Evolutionary conservation across 2,329 filamentous ascomycete genomes (phyloP), one percentile per base, ranked within the genome.

Genomic region (Fusarium xyrophilum): DNA sequence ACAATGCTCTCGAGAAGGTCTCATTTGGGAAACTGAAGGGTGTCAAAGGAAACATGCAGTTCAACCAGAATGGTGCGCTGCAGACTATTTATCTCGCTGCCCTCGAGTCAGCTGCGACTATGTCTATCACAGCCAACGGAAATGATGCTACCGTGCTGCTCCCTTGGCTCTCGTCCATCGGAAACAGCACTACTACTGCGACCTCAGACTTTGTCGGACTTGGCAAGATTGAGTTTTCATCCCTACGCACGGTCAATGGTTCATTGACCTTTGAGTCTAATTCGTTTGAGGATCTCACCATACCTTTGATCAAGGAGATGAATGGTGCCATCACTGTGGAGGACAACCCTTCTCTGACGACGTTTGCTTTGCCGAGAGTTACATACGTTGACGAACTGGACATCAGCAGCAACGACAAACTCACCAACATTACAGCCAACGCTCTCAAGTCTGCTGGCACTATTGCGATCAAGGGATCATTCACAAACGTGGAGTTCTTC

Each of bases 401-500:
- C 25, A 63, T 75, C 40, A 62, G 57, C 23, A 36, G 52, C 55
- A 75, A 75, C 48, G 71, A 71, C 51, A 30, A 71, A 32, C 67
- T 75, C 17, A 58, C 59, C 48, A 75, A 75, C 47, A 38, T 75
- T 3, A 75, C 74, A 7, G 74, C 73, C 35, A 75, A 75, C 33
- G 74, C 73, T 15, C 70, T 75, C 25, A 72, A 73, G 25, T 54
- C 62, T 2, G 74, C 72, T 2, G 71, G 73, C 30, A 73, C 68
- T 2, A 71, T 75, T 17, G 64, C 65, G 6, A 54, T 75, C 28
- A 69, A 72, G 39, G 74, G 73, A 5, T n/a, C 70, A 0, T 60
- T 75, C 4, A 72, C 63, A 6, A 67, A 75, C 12, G 72, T 75
- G 14, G 74, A 75, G 40, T 75, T 75, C 40, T 75, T 75, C 23